Percentiles rank a stretch among this genome's conserved stretches.
Evolutionary conservation across 495 filamentous ascomycete genomes (phyloP).

Genomic region (Cercophora samala): DNA sequence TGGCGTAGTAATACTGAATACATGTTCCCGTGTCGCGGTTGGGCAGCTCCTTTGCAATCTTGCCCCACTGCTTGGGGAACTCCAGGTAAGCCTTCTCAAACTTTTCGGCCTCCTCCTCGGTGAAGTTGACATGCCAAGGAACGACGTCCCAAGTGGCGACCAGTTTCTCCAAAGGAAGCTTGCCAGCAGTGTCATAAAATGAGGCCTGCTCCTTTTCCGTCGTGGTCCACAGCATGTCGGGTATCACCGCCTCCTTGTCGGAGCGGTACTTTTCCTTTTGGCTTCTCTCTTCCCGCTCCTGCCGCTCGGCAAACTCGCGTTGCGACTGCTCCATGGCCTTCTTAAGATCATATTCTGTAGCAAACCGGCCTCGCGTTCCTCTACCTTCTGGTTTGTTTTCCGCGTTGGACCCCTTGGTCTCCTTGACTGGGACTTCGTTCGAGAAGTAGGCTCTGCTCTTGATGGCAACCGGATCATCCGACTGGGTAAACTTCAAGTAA

Average conservation of each 20-base stretch:
- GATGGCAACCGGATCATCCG: conserved; percentile 47
- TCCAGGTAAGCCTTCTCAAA: conserved; percentile 80
- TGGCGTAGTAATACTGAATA: conserved; percentile 94
- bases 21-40: conserved; percentile 76
- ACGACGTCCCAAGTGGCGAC: conserved; percentile 69
- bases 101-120: conserved; percentile 66
- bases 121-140: conserved; percentile 80
- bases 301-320: conserved; percentile 68
- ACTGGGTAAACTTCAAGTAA: conserved; percentile 49
- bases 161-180: conserved; percentile 61
- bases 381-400: conserved; percentile 60
- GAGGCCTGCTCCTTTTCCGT: conserved; percentile 47
- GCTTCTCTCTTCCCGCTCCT: conserved; percentile 64
- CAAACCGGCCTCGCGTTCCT: conserved; percentile 50
- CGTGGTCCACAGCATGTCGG: conserved; percentile 63
- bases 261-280: conserved; percentile 70
- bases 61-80: conserved; percentile 87
- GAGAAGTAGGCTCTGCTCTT: conserved; percentile 46
- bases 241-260: conserved; percentile 80
- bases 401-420: conserved; percentile 37
- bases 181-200: conserved; percentile 72
- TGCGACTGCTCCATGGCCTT: conserved; percentile 72
- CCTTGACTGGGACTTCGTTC: conserved; percentile 24
- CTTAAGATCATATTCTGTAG: conserved; percentile 71
- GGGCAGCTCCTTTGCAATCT: conserved; percentile 71